A percentile compares a stretch with the other conserved stretches of the same genome.
phyloP scores from a whole-genome alignment of 2,329 filamentous ascomycete species.

The Aspergillus neoniger region DNA sequence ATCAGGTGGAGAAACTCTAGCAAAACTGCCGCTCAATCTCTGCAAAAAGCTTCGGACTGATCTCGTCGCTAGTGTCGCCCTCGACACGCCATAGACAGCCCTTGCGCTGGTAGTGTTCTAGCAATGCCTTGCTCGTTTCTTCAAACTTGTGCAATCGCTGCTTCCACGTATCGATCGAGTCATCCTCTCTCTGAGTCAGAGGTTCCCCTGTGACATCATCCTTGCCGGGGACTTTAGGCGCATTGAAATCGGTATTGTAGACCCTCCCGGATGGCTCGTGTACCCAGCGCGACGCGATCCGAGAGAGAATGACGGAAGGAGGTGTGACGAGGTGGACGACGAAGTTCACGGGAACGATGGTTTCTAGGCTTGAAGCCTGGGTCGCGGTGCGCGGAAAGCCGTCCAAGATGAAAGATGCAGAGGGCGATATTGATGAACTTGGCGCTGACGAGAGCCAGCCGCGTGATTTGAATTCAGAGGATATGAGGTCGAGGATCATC shows the following conservation, averaged over 20 bases:
- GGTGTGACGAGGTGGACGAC: conserved; percentile 87
- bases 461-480: conserved; percentile 79
- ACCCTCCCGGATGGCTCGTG: conserved; percentile 88
- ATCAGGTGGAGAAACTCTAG: too few relatives aligned
- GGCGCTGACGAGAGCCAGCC: conserved; percentile 69
- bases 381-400: conserved; percentile 87
- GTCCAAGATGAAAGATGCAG: conserved; percentile 90
- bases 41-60: conserved; percentile 80
- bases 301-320: conserved; percentile 79
- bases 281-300: conserved; percentile 90
- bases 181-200: conserved; percentile 79
- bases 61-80: conserved; percentile 91
- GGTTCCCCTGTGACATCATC: conserved; percentile 91
- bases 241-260: conserved; percentile 93
- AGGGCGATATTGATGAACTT: conserved; percentile 62
- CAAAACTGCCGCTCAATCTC: conserved; percentile 81
- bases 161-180: conserved; percentile 83
- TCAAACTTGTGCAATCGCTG: conserved; percentile 79
- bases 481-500: conserved; percentile 89
- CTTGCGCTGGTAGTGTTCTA: conserved; percentile 84
- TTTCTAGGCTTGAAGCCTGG: conserved; percentile 77
- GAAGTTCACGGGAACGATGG: conserved; percentile 88
- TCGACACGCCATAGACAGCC: conserved; percentile 84
- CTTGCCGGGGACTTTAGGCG: conserved; percentile 73
- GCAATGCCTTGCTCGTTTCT: conserved; percentile 78